phyloP scores from a whole-genome alignment of 345 rosid genomes.

The Syzygium grande region DNA sequence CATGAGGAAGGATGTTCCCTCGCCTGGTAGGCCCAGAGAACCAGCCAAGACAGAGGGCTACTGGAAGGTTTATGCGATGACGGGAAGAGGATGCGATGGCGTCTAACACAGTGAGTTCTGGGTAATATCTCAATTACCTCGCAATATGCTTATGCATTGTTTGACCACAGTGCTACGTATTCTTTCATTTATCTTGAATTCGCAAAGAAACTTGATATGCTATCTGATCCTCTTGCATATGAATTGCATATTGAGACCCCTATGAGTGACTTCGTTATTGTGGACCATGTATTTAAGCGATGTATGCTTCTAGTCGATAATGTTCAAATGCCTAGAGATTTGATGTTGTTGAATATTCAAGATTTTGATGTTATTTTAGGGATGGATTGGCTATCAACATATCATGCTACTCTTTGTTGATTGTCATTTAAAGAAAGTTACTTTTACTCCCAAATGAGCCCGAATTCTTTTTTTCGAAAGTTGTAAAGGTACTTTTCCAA shows the following conservation, averaged over 20 bases:
- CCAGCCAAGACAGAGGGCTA: no score
- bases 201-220: no score
- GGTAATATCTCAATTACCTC: no score
- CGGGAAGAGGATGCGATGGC: rapidly evolving
- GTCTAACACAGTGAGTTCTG: no score
- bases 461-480: neutral
- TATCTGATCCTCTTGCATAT: no score
- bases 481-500: neutral
- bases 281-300: neutral
- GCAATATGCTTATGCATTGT: no score
- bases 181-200: no score
- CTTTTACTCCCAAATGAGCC: neutral
- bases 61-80: no score
- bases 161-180: no score
- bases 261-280: neutral
- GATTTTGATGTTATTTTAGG: neutral
- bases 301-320: neutral
- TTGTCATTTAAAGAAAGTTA: neutral
- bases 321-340: neutral
- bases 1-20: no score
- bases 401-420: neutral
- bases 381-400: neutral
- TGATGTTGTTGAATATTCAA: neutral
- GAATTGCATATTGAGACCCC: no score
- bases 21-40: no score